Base-by-base conservation (phyloP, 371 early-diverging fungal species). In the Catenaria anguillulae region DNA sequence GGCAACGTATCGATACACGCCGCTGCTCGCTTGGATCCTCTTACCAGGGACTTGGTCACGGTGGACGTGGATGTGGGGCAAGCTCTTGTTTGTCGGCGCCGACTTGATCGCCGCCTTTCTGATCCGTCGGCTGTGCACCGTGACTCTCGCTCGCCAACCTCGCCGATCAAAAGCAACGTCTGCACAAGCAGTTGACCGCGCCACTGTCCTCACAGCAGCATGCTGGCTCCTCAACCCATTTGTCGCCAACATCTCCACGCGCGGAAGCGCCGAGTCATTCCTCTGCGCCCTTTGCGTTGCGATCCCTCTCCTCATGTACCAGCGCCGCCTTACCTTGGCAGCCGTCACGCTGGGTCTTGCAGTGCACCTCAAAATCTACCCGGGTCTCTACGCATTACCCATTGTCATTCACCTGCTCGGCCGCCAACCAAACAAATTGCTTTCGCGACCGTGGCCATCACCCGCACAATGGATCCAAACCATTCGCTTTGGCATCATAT, bases 361-460 rank as follows among this genome's bases (percentile, higher is more conserved):
- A 8, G 93, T 97, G 12, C 98, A 98, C 70, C 82, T 96, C 65
- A 98, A 98, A 70, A 90, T 97, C 10, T 98, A 94, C 70, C 97
- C 98, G 6, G 78, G 92, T 60, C 84, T 98, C 24, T 92, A 95
- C 71, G 86, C 89, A 0, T 65, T 89, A 0, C 88, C 94, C 0
- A 63, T 93, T 24, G 69, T 87, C 60, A 67, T 79, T 34, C 66
- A 82, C 46, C 5, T 17, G 5, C 17, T 40, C 10, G n/a, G n/a
- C n/a, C n/a, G n/a, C n/a, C n/a, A n/a, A n/a, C n/a, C n/a, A n/a
- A n/a, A n/a, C n/a, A n/a, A n/a, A n/a, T n/a, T n/a, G n/a, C n/a
- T n/a, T n/a, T n/a, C n/a, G n/a, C n/a, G n/a, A n/a, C 15, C 40
- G 56, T 23, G 90, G 31, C n/a, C n/a, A n/a, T n/a, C n/a, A n/a